Base-by-base conservation (phyloP, 2,329 filamentous ascomycete genomes). In the Ascochyta koolunga region DNA sequence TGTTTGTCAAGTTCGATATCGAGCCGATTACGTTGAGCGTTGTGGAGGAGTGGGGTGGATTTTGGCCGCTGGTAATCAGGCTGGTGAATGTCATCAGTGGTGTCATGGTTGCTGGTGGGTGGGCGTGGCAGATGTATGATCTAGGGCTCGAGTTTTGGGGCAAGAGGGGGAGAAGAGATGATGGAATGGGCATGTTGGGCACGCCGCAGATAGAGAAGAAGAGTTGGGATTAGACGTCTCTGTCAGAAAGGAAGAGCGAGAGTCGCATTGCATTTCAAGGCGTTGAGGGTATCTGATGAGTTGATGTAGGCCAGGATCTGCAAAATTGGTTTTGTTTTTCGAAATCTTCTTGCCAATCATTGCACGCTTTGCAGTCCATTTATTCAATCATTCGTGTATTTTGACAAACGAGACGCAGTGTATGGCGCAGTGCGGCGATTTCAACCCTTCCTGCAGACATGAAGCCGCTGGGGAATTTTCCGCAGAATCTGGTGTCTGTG, bases 1-100 rank as follows among this genome's bases (percentile, higher is more conserved):
- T 99, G 58, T 99, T 98, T 74, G 90, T 99, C 83, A 99, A 98
- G 79, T 99, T 96, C 78, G 93, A 98, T 73, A 97, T 99, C 66
- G 95, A 99, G 80, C 95, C 95, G 1, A 93, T 99, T 66, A 79
- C 95, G 73, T 81, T 99, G 47, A 88, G 89, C 24, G 88, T 99
- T 36, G 88, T 89, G 58, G 93, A 98, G 78, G 86, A 87, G 68
- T 86, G 92, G 69, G 87, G 88, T 52, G 83, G 89, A 37, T 80
- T 96, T 54, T 77, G 96, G 61, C 81, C 83, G 21, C 85, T 99
- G 65, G 57, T 93, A 38, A 83, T 98, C 61, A 87, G 93, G 71
- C 77, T 97, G 44, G 88, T 98, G 61, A 99, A 99, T 76, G 89
- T 98, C 16, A 82, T 97, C 10, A 90, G 87, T 56, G 95, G 95